Percentiles rank a stretch among this genome's conserved stretches.
These are phyloP conservation scores for Candida orba DNA, from an alignment of 805 yeast species.

Conservation along the genomic window DNA sequence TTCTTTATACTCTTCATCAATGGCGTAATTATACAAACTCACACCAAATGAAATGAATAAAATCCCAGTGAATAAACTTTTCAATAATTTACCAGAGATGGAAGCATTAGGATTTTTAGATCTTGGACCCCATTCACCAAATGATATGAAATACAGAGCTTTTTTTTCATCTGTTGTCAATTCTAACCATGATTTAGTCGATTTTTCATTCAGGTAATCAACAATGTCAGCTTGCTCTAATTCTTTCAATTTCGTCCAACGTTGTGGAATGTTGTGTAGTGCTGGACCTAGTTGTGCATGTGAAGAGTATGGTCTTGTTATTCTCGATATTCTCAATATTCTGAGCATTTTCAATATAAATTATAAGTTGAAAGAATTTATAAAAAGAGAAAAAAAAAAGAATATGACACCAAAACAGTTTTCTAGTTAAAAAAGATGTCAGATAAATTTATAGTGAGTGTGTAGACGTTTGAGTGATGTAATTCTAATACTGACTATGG, in stretches of 20 bases:
- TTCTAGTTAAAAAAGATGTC: not conserved
- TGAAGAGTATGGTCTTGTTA: slow-evolving; percentile 3
- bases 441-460: not conserved
- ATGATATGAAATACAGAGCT: slow-evolving; percentile 29
- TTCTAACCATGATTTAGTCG: slow-evolving; percentile 27
- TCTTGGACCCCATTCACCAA: slow-evolving; percentile 34
- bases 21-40: slow-evolving; percentile 14
- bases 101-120: slow-evolving; percentile 5
- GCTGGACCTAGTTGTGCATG: slow-evolving; percentile 18
- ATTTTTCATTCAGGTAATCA: slow-evolving; percentile 28
- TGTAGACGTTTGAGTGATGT: no score
- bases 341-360: no score
- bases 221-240: slow-evolving; percentile 28
- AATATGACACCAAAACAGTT: not conserved
- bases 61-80: slow-evolving; percentile 14
- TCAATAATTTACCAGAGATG: slow-evolving; percentile 11
- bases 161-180: slow-evolving; percentile 24
- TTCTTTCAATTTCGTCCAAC: slow-evolving; percentile 28
- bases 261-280: slow-evolving; percentile 21
- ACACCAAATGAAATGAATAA: slow-evolving; percentile 16
- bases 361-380: no score
- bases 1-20: slow-evolving; percentile 15
- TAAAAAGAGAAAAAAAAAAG: not conserved
- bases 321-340: no score
- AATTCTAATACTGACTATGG: no score